Percentiles rank a stretch among this genome's conserved stretches.
These are phyloP conservation scores for Pythium rhizo-oryzae DNA, from an alignment of 352 stramenopile species.

Conservation along the genomic window DNA sequence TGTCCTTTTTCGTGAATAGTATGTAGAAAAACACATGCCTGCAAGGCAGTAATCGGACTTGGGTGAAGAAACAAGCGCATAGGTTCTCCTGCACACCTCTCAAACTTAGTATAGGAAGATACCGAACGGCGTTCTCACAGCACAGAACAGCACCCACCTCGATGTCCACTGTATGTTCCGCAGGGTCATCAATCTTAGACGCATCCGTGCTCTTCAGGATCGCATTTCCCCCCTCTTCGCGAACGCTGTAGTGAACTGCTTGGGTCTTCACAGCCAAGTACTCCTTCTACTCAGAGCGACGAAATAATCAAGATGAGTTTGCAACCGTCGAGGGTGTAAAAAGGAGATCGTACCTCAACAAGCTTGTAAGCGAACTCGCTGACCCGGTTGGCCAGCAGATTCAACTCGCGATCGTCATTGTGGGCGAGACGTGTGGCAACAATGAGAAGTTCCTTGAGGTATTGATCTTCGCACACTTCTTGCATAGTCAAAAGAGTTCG, in stretches of 20 bases:
- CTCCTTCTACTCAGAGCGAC: not conserved
- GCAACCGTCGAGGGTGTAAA: not conserved
- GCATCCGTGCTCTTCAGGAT: not conserved
- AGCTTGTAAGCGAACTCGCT: conserved; percentile 31
- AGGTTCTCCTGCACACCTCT: not conserved
- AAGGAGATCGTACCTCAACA: conserved; percentile 7
- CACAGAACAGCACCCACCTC: not conserved
- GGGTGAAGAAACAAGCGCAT: conserved; percentile 4
- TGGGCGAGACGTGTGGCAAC: not conserved
- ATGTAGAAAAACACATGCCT: conserved; percentile 6
- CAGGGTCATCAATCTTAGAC: not conserved
- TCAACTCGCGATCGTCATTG: conserved; percentile 28
- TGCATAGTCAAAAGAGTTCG: too few species aligned
- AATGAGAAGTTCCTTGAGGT: conserved; percentile 20
- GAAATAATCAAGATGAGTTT: not conserved
- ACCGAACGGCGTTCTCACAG: not conserved
- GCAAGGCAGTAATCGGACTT: not conserved
- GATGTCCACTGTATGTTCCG: not conserved
- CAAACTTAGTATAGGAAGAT: not conserved
- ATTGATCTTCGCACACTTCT: too few species aligned
- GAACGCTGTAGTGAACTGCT: not conserved
- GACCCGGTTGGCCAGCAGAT: conserved; percentile 15
- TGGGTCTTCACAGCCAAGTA: not conserved
- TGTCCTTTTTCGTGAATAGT: not conserved
- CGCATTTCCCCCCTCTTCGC: not conserved